Base-by-base conservation (phyloP, 768 basidiomycete species). In the Xerocomellus intermedius region DNA sequence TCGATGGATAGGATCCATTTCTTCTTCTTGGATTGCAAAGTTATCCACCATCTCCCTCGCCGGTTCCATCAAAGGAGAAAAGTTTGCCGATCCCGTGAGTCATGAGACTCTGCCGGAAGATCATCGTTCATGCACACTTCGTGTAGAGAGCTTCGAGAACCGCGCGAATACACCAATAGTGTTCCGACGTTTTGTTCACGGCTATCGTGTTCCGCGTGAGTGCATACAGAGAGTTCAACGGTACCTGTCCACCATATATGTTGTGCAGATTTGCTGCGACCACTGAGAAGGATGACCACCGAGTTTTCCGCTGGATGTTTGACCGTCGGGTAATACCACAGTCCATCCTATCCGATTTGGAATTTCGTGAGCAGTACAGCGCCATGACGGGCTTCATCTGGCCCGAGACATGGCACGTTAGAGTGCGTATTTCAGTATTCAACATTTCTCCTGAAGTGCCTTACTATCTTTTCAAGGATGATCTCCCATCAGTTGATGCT, bases 291-390 rank as follows among this genome's bases (percentile, higher is more conserved):
- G 17, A 42, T 7, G 51, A 56, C 12, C 2, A 39, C 19, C 16
- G 52, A 9, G 19, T 57, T 21, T 57, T 54, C 47, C 47, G 42
- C 3, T 57, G 56, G 56, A 57, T 57, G 56, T 57, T 57, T 2
- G 56, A 57, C 39, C 56, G 56, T 21, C 47, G 30, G 10, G 52
- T 57, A 9, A 36, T 45, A 16, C 57, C 57, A 8, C 56, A 50
- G 33, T 45, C 39, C 2, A 24, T 56, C 8, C 28, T 53, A 36
- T 46, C 38, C 3, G 53, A 55, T 50, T n/a, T n/a, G 5, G 32
- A 41, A 1, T 58, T 58, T 21, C 26, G 38, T 8, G 43, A 55
- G 32, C 43, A 50, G 8, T 58, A 55, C 37, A 10, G 4, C 1
- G 8, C 17, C 22, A 55, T 55, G 57, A 58, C 48, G 2, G 16